Conservation (phyloP, 352 stramenopile genomes). For the Phytophthora uliginosa region DNA sequence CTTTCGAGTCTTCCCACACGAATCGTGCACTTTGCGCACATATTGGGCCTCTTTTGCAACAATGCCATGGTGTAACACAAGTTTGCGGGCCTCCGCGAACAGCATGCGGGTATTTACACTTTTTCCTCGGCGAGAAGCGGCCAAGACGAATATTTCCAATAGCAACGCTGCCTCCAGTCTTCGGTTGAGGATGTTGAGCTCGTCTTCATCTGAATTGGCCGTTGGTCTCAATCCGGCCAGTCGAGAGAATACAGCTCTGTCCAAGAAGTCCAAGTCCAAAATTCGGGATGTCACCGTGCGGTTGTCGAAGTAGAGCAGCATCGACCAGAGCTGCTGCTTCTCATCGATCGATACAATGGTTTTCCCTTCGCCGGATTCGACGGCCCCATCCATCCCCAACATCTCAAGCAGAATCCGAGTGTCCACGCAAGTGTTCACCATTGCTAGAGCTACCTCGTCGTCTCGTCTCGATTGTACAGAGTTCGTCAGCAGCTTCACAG, state of each 20-base stretch:
- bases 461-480: constrained; percentile 14
- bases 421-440: constrained; percentile 21
- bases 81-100: constrained; percentile 36
- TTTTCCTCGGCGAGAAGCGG: constrained; percentile 10
- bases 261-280: constrained; percentile 35
- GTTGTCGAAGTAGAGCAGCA: constrained; percentile 35
- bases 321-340: constrained; percentile 42
- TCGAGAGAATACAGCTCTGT: constrained; percentile 14
- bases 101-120: constrained; percentile 39
- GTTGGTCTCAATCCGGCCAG: not conserved
- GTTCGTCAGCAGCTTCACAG: constrained; percentile 8
- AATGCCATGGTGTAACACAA: constrained; percentile 24
- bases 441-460: constrained; percentile 21
- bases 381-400: constrained; percentile 1
- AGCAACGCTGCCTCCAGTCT: constrained; percentile 34
- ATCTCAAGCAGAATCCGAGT: constrained; percentile 12
- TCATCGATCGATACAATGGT: constrained; percentile 11
- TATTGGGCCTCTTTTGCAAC: constrained; percentile 27
- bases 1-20: not conserved
- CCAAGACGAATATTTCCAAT: constrained; percentile 27
- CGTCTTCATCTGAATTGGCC: not conserved
- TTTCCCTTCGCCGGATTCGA: not conserved
- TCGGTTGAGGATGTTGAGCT: constrained; percentile 8
- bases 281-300: constrained; percentile 23
- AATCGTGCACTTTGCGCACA: constrained; percentile 16